Conservation (phyloP, 108 stramenopile species). For the Nitzschia putrida region DNA sequence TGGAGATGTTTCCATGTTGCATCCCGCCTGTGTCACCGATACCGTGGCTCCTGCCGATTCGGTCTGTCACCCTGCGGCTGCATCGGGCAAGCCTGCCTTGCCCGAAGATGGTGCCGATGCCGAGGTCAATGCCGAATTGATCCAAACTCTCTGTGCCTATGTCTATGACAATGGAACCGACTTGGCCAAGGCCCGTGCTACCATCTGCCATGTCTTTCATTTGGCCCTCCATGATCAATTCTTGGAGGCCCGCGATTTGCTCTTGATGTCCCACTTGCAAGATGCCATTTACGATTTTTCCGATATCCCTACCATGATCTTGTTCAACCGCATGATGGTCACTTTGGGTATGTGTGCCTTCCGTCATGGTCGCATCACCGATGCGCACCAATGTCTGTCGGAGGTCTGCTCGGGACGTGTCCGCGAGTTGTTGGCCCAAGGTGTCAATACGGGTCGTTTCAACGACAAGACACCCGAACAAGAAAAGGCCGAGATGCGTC, state of each 20-base stretch:
- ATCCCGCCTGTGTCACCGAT: conserved; percentile 76
- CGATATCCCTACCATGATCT: conserved; percentile 92
- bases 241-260: conserved; percentile 92
- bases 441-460: conserved; percentile 72
- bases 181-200: conserved; percentile 84
- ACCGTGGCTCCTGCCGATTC: conserved; percentile 31
- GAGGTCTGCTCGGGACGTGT: conserved; percentile 90
- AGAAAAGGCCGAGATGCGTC: conserved; percentile 97
- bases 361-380: conserved; percentile 89
- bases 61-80: conserved; percentile 72
- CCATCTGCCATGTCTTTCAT: conserved; percentile 96
- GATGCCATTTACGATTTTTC: conserved; percentile 70
- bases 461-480: conserved; percentile 92
- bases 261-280: conserved; percentile 97
- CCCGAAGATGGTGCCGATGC: conserved; percentile 27
- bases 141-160: conserved; percentile 81
- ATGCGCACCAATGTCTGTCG: conserved; percentile 93
- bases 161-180: conserved; percentile 92
- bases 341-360: conserved; percentile 97
- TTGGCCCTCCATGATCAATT: conserved; percentile 97
- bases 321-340: conserved; percentile 98
- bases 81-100: conserved; percentile 60
- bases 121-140: conserved; percentile 30
- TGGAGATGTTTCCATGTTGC: conserved; percentile 71
- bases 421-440: conserved; percentile 97